A percentile compares a stretch with the other conserved stretches of the same genome.
phyloP scores from a whole-genome alignment of 1,284 basidiomycete species.

The Neolentinus lepideus region DNA sequence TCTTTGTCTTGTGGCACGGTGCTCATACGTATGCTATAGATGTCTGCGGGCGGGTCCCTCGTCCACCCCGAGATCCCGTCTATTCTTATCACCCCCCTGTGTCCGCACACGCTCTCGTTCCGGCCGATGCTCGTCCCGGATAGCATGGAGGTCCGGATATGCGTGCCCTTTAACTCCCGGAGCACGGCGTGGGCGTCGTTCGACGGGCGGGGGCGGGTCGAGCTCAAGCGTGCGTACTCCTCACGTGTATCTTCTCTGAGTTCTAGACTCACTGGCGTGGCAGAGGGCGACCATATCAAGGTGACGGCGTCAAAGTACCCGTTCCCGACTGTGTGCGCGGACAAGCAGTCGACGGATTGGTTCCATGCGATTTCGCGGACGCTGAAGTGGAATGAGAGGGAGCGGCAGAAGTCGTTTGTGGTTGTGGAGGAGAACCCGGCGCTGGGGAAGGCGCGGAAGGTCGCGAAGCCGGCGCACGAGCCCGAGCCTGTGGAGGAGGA shows the following conservation, averaged over 20 bases:
- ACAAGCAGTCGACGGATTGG: conserved; percentile 98
- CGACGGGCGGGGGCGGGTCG: conserved; percentile 94
- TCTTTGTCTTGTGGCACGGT: not conserved
- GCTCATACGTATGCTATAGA: not conserved
- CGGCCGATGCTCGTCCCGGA: conserved; percentile 98
- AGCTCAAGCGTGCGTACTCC: conserved; percentile 75
- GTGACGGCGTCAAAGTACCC: conserved; percentile 97
- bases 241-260: not conserved
- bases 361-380: conserved; percentile 96
- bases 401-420: conserved; percentile 95
- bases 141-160: conserved; percentile 97
- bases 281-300: conserved; percentile 99
- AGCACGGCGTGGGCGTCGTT: conserved; percentile 99
- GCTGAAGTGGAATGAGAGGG: conserved; percentile 96
- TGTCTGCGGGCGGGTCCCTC: conserved; percentile 96
- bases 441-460: conserved; percentile 29
- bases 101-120: conserved; percentile 98
- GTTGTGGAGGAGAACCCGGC: conserved; percentile 85
- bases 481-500: conserved; percentile 47
- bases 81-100: conserved; percentile 95
- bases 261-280: conserved; percentile 7
- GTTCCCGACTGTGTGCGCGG: conserved; percentile 97
- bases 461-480: conserved; percentile 10
- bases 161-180: conserved; percentile 96
- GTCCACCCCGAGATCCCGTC: conserved; percentile 98